Evolutionary conservation across 2,329 filamentous ascomycete species (phyloP).

Genomic region (Tolypocladium tundrense): DNA sequence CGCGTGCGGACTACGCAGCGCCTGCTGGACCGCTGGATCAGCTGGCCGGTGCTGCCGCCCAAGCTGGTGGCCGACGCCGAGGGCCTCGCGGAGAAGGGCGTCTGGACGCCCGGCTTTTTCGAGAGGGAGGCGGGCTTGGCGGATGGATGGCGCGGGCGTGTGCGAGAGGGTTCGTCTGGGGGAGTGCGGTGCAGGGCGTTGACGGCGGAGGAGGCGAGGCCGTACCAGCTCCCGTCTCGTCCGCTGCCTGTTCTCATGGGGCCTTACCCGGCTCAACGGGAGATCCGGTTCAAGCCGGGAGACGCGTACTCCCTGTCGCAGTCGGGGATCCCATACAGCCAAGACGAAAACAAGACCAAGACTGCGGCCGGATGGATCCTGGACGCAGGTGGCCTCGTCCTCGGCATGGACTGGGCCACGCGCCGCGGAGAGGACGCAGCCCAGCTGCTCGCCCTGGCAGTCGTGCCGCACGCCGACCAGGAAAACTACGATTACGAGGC

Average conservation of each 20-base stretch:
- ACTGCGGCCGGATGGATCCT: constrained; percentile 38
- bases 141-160: constrained; percentile 15
- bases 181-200: constrained; percentile 8
- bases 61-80: constrained; percentile 16
- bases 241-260: constrained; percentile 24
- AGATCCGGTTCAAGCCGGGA: constrained; percentile 17
- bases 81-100: constrained; percentile 20
- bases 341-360: constrained; percentile 12
- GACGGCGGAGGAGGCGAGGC: constrained; percentile 14
- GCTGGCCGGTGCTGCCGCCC: constrained; percentile 29
- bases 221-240: constrained; percentile 16
- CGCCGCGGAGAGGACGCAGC: constrained; percentile 18
- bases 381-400: constrained; percentile 42
- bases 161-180: constrained; percentile 9
- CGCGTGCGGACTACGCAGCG: constrained; percentile 24
- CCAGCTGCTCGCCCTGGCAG: constrained; percentile 41
- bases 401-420: constrained; percentile 43
- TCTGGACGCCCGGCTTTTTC: constrained; percentile 28
- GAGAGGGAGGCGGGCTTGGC: constrained; percentile 22
- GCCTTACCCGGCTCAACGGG: constrained; percentile 17
- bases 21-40: constrained; percentile 30
- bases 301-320: constrained; percentile 15
- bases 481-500: constrained; percentile 28
- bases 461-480: constrained; percentile 41
- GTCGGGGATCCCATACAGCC: constrained; percentile 17